Percentiles rank a stretch among this genome's conserved stretches.
Conservation (phyloP, 768 basidiomycete species). For the Mycena sanguinolenta region DNA sequence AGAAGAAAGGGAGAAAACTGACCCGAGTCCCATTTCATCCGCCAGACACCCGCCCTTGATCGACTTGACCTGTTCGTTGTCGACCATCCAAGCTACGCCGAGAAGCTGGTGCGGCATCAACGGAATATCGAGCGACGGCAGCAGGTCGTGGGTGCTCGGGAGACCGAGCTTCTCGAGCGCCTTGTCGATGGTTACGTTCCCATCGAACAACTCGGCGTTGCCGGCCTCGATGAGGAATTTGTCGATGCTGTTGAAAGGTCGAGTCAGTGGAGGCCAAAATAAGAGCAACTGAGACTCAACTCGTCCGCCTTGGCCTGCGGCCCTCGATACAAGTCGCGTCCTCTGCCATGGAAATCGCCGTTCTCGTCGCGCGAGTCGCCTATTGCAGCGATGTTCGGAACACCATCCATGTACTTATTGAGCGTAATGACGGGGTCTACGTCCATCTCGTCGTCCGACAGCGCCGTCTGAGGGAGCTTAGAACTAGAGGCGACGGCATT, state of each 20-base stretch:
- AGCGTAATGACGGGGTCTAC: slow-evolving; percentile 36
- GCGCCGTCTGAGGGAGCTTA: slow-evolving; percentile 25
- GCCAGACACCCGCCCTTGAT: slow-evolving; percentile 64
- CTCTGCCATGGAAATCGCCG: slow-evolving; percentile 63
- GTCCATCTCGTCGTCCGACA: slow-evolving; percentile 38
- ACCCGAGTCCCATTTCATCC: slow-evolving; percentile 64
- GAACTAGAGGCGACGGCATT: slow-evolving; percentile 41
- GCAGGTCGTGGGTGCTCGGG: slow-evolving; percentile 55
- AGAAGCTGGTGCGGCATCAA: slow-evolving; percentile 81
- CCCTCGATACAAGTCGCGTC: slow-evolving; percentile 58
- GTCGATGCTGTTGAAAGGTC: slow-evolving; percentile 55
- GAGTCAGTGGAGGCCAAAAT: neutral
- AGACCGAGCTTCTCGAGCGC: slow-evolving; percentile 69
- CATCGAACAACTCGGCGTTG: slow-evolving; percentile 71
- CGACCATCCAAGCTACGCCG: slow-evolving; percentile 73
- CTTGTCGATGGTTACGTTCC: slow-evolving; percentile 69
- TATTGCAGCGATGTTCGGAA: slow-evolving; percentile 45
- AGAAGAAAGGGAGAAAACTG: no score
- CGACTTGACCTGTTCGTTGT: slow-evolving; percentile 54
- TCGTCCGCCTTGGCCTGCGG: slow-evolving; percentile 64
- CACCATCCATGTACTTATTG: slow-evolving; percentile 41
- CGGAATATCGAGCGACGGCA: slow-evolving; percentile 71
- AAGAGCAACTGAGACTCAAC: slow-evolving; percentile 44
- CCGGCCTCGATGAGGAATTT: slow-evolving; percentile 68
- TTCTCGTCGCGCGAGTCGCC: slow-evolving; percentile 51